phyloP scores from a whole-genome alignment of 2,329 filamentous ascomycete genomes.

The Verticillium isaacii region DNA sequence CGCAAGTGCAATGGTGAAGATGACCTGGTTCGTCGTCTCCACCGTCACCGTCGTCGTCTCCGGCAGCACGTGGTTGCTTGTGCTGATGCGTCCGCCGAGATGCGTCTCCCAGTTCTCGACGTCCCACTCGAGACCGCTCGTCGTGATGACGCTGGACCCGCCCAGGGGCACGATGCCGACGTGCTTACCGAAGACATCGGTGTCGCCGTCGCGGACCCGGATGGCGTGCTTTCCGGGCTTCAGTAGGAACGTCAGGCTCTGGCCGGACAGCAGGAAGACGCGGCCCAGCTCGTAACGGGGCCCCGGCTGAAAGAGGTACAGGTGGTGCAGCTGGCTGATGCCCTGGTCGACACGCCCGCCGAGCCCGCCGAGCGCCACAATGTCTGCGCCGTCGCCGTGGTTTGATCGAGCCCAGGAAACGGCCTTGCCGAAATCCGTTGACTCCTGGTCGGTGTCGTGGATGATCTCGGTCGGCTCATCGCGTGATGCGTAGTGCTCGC shows the following conservation, averaged over 20 bases:
- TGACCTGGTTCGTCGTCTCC: slow-evolving; percentile 56
- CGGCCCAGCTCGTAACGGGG: slow-evolving; percentile 45
- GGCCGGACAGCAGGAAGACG: slow-evolving; percentile 76
- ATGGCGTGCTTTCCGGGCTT: slow-evolving; percentile 64
- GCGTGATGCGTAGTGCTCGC: slow-evolving; percentile 60
- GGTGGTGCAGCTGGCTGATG: slow-evolving; percentile 81
- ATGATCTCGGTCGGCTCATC: slow-evolving; percentile 53
- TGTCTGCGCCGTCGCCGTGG: slow-evolving; percentile 40
- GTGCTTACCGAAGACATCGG: slow-evolving; percentile 65
- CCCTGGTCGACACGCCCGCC: slow-evolving; percentile 92
- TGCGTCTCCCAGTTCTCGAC: slow-evolving; percentile 74
- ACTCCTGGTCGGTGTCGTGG: slow-evolving; percentile 73
- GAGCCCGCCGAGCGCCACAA: slow-evolving; percentile 80
- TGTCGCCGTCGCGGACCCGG: slow-evolving; percentile 48
- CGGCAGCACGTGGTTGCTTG: slow-evolving; percentile 70
- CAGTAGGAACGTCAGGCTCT: slow-evolving; percentile 80
- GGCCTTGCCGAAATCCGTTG: slow-evolving; percentile 88
- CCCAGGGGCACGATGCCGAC: slow-evolving; percentile 83
- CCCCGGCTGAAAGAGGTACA: slow-evolving; percentile 60
- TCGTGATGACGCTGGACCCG: slow-evolving; percentile 73
- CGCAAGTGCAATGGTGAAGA: slow-evolving; percentile 69
- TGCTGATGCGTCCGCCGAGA: slow-evolving; percentile 70
- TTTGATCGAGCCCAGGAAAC: slow-evolving; percentile 51
- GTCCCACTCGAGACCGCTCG: slow-evolving; percentile 85
- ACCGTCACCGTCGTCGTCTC: slow-evolving; percentile 57